Evolutionary conservation across 164 flowering plant species (phyloP), one percentile per base, ranked within the genome.

Genomic region (Malania oleifera): DNA sequence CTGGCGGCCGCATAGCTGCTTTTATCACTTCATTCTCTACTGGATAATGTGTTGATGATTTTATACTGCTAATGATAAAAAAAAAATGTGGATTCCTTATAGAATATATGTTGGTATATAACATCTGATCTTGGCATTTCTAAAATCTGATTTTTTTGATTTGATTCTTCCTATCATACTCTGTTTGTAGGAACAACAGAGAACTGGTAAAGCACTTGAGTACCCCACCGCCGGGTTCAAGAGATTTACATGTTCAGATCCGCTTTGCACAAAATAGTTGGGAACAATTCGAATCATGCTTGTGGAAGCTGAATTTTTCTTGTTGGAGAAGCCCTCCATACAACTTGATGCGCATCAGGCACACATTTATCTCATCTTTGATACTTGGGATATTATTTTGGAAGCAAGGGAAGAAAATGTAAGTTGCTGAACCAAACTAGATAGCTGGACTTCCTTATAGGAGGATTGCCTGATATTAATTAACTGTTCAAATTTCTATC

Each of bases 291-390:
- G 71, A 67, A 52, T 64, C 72, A 11, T 71, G 78, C 65, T 65
- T 79, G 6, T 79, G 83, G 83, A 79, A 79, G 35, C 78, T 67
- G 52, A 22, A 65, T 56, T 70, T 70, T 46, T 69, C 79, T 45
- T 75, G 75, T 39, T 73, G 79, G 77, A 63, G 80, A 50, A 78
- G 74, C 62, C 82, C 86, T 37, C 18, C 67, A 2, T 82, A 80
- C 71, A 82, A 82, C 65, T 62, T 78, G 66, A 61, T 52, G 62
- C 84, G 84, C 22, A 10, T 70, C 17, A 2, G 66, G 26, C 54
- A 60, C 56, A 57, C 67, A 3, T 0, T 70, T 7, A 18, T 69
- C 3, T 27, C 80, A 40, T 63, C 78, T 37, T 38, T 77, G 24
- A 27, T 82, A 31, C 72, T 70, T 40, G 87, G 84, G 27, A 10